phyloP scores from a whole-genome alignment of 106 monocot genomes.

The Agapanthus africanus region DNA sequence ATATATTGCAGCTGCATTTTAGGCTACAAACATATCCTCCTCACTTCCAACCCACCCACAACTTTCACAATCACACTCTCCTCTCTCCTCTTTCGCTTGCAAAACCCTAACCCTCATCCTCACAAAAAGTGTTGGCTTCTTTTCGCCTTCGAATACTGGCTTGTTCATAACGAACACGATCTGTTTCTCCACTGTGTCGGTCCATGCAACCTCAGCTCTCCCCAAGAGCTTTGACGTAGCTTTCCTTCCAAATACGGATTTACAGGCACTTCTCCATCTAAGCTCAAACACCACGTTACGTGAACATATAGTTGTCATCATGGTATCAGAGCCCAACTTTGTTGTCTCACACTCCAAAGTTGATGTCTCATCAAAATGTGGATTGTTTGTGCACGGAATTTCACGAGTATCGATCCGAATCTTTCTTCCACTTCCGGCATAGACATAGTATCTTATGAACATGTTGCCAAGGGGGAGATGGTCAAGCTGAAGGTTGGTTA shows the following conservation, averaged over 20 bases:
- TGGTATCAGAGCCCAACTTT: neutral
- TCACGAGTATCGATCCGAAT: neutral
- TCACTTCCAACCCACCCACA: slow-evolving; percentile 9
- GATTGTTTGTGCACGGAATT: neutral
- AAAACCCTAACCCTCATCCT: neutral
- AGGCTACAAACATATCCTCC: slow-evolving; percentile 10
- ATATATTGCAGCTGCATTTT: neutral
- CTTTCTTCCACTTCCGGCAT: slow-evolving; percentile 4
- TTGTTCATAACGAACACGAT: neutral
- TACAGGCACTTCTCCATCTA: neutral
- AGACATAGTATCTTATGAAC: slow-evolving; percentile 7
- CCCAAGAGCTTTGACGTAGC: neutral
- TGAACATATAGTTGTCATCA: neutral
- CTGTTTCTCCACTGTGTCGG: neutral
- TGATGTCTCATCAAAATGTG: neutral
- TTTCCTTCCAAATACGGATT: neutral
- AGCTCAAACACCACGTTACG: slow-evolving; percentile 1
- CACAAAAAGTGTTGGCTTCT: neutral
- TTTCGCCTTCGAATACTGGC: no score
- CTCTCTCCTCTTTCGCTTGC: neutral
- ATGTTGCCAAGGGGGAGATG: neutral
- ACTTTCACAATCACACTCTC: neutral
- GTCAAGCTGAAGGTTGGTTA: neutral
- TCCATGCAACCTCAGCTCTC: slow-evolving; percentile 8
- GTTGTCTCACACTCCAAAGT: neutral